phyloP scores from a whole-genome alignment of 2,329 filamentous ascomycete species.

The Claviceps purpurea region DNA sequence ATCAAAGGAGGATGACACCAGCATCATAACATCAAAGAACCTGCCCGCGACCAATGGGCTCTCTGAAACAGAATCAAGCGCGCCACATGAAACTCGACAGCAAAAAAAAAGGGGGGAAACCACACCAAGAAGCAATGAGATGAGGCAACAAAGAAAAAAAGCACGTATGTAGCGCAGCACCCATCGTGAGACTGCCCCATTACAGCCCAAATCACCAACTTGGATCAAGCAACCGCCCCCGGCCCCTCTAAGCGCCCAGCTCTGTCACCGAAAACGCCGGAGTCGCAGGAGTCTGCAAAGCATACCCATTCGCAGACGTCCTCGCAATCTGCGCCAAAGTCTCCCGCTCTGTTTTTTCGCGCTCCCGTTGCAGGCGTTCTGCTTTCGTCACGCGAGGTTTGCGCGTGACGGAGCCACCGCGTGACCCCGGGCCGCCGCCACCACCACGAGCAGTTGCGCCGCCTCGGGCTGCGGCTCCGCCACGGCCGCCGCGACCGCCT shows the following conservation, averaged over 20 bases:
- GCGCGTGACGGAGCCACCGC: constrained; percentile 59
- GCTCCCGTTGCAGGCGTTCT: constrained; percentile 67
- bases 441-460: constrained; percentile 32
- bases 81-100: not conserved
- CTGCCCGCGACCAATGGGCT: not conserved
- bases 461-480: constrained; percentile 49
- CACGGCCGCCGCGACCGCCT: constrained; percentile 42
- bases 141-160: no score
- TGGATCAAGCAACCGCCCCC: no score
- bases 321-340: constrained; percentile 26
- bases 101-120: not conserved
- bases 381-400: constrained; percentile 82
- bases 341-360: constrained; percentile 67
- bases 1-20: not conserved
- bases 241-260: constrained; percentile 17
- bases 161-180: no score
- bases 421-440: constrained; percentile 49
- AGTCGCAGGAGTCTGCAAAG: constrained; percentile 24
- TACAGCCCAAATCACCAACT: no score
- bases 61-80: not conserved
- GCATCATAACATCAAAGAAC: not conserved
- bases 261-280: constrained; percentile 25
- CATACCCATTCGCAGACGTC: constrained; percentile 23
- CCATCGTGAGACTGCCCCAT: no score
- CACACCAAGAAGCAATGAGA: not conserved